Evolutionary conservation across 495 filamentous ascomycete species (phyloP), one percentile per base, ranked within the genome.

Genomic region (Haplographium delicatum): DNA sequence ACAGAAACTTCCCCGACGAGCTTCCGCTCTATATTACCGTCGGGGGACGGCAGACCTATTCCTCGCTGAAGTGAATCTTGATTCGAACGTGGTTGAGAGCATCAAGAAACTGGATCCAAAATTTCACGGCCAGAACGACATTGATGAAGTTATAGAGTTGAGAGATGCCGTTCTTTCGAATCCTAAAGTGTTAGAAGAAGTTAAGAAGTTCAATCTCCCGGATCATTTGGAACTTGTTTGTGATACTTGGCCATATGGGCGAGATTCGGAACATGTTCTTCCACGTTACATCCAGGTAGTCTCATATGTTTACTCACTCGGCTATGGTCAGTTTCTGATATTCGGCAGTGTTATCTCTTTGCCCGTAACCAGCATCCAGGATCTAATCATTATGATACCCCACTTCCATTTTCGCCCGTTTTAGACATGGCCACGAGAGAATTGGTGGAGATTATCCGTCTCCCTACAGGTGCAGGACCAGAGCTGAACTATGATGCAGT

Each of bases 211-310:
- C 22, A 46, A 58, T 45, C 30, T 58, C 5, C 56, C 56, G 0
- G 41, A 54, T 13, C 35, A 47, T 34, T 24, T 58, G 26, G 38
- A 49, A 20, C 50, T 58, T 37, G 39, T 46, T n/a, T 50, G 45
- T 38, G 56, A 58, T 51, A 44, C 56, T 19, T 58, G 56, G 56
- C 50, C 50, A 3, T 58, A 58, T 28, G 56, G 56, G 10, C 23
- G 56, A 38, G 56, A 58, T 37, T 50, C 44, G 13, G 44, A 53
- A 11, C 45, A 58, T 4, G 11, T 45, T 19, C 22, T 49, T 9
- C 54, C 54, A 3, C 43, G 54, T 4, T 58, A 52, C 47, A 30
- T 58, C 16, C 54, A 57, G 43, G 54, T 48, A 47, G 28, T 40
- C 37, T 44, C 6, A 1, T n/a, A n/a, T n/a, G n/a, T n/a, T n/a